phyloP scores from a whole-genome alignment of 371 early-diverging fungal genomes.

The Coemansia sp. region DNA sequence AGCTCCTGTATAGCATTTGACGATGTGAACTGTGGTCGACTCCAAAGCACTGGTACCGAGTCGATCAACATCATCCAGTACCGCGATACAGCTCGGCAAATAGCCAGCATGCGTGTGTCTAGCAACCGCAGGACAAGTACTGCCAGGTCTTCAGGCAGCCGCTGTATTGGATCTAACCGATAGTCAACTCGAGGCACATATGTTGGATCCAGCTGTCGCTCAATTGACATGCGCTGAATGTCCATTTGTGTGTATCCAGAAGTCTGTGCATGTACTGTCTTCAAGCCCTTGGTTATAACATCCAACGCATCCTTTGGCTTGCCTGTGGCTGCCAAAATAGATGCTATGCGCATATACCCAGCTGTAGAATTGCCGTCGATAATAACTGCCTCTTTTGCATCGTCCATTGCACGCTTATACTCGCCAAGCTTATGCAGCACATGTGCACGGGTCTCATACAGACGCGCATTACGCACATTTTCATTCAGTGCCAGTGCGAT shows the following conservation, averaged over 20 bases:
- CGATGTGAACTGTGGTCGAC: constrained; percentile 3
- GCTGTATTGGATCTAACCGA: constrained; percentile 12
- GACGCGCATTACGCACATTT: constrained; percentile 1
- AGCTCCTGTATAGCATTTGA: not conserved
- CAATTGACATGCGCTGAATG: constrained; percentile 12
- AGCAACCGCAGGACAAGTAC: constrained; percentile 13
- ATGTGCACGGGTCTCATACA: constrained; percentile 32
- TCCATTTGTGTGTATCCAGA: constrained; percentile 14
- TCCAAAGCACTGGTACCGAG: constrained; percentile 28
- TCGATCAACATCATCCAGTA: constrained; percentile 31
- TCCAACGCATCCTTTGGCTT: constrained; percentile 20
- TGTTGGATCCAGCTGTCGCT: constrained; percentile 21
- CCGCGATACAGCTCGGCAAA: constrained; percentile 25
- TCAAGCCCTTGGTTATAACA: constrained; percentile 12
- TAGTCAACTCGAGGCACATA: not conserved
- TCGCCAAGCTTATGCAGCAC: constrained; percentile 28
- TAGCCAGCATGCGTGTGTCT: constrained; percentile 16
- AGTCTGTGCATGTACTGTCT: too few species aligned
- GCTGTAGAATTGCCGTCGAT: constrained; percentile 9
- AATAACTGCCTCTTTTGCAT: constrained; percentile 28
- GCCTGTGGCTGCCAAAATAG: constrained; percentile 19
- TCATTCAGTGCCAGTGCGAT: constrained; percentile 25
- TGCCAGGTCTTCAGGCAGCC: constrained; percentile 22
- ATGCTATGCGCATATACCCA: constrained; percentile 23
- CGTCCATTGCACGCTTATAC: constrained; percentile 22